Base-by-base conservation (phyloP, 345 rosid genomes). In the Pistacia integerrima region DNA sequence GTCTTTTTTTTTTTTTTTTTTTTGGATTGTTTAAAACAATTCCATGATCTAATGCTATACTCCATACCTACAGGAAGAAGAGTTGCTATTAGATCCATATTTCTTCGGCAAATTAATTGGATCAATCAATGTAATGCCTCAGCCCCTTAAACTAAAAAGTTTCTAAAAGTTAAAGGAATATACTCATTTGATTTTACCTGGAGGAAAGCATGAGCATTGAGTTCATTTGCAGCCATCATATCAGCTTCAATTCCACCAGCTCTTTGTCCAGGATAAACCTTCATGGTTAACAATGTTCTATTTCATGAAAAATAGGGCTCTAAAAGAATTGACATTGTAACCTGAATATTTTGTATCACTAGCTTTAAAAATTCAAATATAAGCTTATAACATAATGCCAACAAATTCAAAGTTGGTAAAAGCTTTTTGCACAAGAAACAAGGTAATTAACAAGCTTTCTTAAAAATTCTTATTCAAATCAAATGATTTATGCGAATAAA, bases 181-280 rank as follows among this genome's bases (percentile, higher is more conserved):
- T 20, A 49, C 46, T 58, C 30, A 62, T 69, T 46, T 66, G 20
- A 70, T 77, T 81, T 12, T 79, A 94, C 98, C 92, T 95, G 98
- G 77, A 95, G 99, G 79, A 83, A 86, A 82, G 95, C 77, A 89
- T 93, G 99, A 33, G 91, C 81, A 84, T 87, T 90, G 63, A 95
- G 89, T 84, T 95, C 99, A 79, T 90, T 95, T 80, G 98, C 97
- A 67, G 98, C 99, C 99, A 95, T 91, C 97, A 89, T 87, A 84
- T 95, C 99, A 36, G 97, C 93, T 85, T 95, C 99, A 78, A 81
- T 63, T 49, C 94, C 96, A 74, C 83, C 97, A 83, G 92, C 88
- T 74, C 98, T 84, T 79, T 82, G 62, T 81, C 99, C 98, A 0
- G 99, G 99, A 85, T 93, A 95, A 68, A 94, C 99, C 99, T 94